Evolutionary conservation across 352 stramenopile genomes (phyloP).

Genomic region (Globisporangium recalcitrans): DNA sequence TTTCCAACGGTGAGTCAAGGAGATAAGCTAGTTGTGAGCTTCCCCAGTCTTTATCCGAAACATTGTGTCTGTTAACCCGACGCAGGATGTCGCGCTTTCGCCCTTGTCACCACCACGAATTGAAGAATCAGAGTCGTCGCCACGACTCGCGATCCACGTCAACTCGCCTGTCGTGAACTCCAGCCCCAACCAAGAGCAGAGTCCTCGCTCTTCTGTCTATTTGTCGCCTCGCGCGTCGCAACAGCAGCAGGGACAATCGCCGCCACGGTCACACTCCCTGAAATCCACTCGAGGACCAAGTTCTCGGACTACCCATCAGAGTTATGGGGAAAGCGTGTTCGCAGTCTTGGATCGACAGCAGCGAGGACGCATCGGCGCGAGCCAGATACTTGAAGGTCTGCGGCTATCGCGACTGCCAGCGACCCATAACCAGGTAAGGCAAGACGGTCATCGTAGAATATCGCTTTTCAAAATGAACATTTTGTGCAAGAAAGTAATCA

Average conservation of each 20-base stretch:
- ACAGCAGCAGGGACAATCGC: conserved; percentile 7
- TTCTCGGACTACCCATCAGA: conserved; percentile 15
- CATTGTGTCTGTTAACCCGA: not conserved
- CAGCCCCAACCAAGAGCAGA: conserved; percentile 18
- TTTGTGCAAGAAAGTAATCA: no score
- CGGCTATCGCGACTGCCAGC: conserved; percentile 44
- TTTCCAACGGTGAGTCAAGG: not conserved
- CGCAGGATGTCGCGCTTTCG: not conserved
- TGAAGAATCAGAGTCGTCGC: not conserved
- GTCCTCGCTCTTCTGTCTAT: conserved; percentile 3
- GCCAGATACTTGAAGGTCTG: conserved; percentile 54
- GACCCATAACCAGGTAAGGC: conserved; percentile 65
- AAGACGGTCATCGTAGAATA: no score
- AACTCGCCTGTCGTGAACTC: conserved; percentile 1
- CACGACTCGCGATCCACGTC: conserved; percentile 6
- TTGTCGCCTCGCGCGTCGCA: conserved; percentile 11
- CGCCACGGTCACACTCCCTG: conserved; percentile 21
- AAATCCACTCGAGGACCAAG: conserved; percentile 11
- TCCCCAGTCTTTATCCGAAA: not conserved
- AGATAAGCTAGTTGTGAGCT: not conserved
- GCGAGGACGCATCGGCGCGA: conserved; percentile 38
- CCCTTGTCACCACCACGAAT: not conserved
- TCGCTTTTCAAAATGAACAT: no score
- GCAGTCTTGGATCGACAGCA: conserved; percentile 44
- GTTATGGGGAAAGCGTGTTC: conserved; percentile 45